These are phyloP conservation scores for Umbelopsis isabellina DNA, from an alignment of 192 early-diverging fungal genomes.

Conservation along the genomic window DNA sequence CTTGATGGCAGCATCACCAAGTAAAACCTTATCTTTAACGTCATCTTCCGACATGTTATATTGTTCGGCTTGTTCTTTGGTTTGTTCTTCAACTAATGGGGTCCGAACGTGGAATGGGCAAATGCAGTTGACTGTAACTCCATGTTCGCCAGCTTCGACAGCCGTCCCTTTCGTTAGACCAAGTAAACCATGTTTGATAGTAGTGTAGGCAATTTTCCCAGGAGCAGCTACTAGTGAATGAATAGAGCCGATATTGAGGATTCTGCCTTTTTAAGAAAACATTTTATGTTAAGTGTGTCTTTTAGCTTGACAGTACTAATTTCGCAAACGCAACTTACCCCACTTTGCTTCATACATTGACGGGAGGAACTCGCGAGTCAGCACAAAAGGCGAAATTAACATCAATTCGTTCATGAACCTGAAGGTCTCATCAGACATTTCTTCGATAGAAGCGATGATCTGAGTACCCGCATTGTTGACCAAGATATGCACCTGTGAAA, in stretches of 20 bases:
- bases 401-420: slow-evolving; percentile 12
- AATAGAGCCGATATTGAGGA: slow-evolving; percentile 13
- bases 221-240: slow-evolving; percentile 16
- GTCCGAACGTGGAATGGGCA: background rate
- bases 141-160: background rate
- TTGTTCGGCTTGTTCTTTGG: background rate
- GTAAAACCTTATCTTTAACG: background rate
- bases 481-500: slow-evolving; percentile 10
- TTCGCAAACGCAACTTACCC: background rate
- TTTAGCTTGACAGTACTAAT: too few species aligned
- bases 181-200: background rate
- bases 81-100: slow-evolving; percentile 2
- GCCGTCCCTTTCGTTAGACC: slow-evolving; percentile 6
- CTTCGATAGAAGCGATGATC: background rate
- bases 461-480: slow-evolving; percentile 14
- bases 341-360: slow-evolving; percentile 9
- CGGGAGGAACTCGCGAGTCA: slow-evolving; percentile 10
- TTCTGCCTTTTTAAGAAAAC: background rate
- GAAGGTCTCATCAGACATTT: background rate
- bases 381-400: slow-evolving; percentile 6
- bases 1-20: background rate
- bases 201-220: background rate
- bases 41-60: background rate
- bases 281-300: too few species aligned
- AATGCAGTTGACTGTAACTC: slow-evolving; percentile 5